These are phyloP conservation scores for Diospyros lotus DNA, from an alignment of 148 eudicot genomes.

Conservation along the genomic window DNA sequence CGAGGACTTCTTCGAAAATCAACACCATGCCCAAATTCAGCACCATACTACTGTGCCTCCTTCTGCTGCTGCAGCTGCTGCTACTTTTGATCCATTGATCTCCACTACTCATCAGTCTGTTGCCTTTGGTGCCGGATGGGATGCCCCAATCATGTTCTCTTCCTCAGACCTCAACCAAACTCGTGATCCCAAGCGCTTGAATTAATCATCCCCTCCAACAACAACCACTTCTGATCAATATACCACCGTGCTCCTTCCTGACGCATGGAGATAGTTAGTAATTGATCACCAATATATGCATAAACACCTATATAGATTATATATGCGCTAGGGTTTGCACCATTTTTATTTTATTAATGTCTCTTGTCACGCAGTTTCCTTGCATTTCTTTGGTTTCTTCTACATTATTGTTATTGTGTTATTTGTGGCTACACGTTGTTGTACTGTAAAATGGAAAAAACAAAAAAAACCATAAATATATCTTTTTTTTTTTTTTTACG, in stretches of 20 bases:
- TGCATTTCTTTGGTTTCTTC: not conserved
- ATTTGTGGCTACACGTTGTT: not conserved
- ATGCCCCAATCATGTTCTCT: slow-evolving; percentile 27
- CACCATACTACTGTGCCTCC: slow-evolving; percentile 2
- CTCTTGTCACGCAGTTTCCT: not conserved
- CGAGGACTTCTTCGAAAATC: slow-evolving; percentile 30
- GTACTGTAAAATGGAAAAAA: not conserved
- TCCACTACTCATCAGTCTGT: slow-evolving; percentile 10
- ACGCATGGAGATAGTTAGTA: not conserved
- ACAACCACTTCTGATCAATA: too few relatives aligned
- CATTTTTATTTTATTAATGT: not conserved
- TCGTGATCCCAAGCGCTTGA: slow-evolving; percentile 1
- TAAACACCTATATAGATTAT: not conserved
- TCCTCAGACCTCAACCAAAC: slow-evolving; percentile 15
- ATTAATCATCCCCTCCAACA: too few relatives aligned
- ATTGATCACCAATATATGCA: not conserved
- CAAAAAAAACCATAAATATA: too few relatives aligned
- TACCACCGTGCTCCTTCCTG: too few relatives aligned
- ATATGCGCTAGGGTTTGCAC: not conserved
- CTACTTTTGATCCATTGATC: slow-evolving; percentile 15
- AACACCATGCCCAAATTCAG: slow-evolving; percentile 19
- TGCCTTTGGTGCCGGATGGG: slow-evolving; percentile 27
- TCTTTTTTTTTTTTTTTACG: too few relatives aligned
- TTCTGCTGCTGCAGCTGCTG: not conserved
- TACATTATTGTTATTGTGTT: not conserved